Evolutionary conservation across 1,139 yeast genomes (phyloP).

Genomic region (Arxiozyma bovina): DNA sequence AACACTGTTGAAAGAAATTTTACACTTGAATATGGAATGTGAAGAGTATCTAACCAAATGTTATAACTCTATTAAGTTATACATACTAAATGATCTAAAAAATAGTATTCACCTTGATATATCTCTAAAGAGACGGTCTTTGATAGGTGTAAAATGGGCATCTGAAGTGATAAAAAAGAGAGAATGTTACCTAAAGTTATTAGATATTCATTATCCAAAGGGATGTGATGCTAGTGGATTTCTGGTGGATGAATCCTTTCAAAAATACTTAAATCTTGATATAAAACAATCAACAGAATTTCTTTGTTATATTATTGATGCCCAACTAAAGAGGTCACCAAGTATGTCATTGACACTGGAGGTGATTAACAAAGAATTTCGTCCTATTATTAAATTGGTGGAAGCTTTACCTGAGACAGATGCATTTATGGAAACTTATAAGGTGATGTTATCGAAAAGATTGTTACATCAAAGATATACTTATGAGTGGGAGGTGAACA

Average conservation of each 20-base stretch:
- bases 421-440: conserved; percentile 76
- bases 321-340: conserved; percentile 30
- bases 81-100: conserved; percentile 39
- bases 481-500: conserved; percentile 58
- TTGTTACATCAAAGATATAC: conserved; percentile 51
- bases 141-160: neutral
- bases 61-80: conserved; percentile 38
- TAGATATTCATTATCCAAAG: neutral
- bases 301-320: conserved; percentile 66
- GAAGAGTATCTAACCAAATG: conserved; percentile 7
- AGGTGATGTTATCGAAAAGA: conserved; percentile 82
- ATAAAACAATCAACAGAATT: conserved; percentile 55
- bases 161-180: neutral
- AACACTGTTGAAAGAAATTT: conserved; percentile 13
- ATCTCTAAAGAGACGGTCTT: neutral
- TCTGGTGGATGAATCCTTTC: conserved; percentile 53
- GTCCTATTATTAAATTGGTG: neutral
- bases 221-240: conserved; percentile 22
- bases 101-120: neutral
- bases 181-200: neutral
- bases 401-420: conserved; percentile 66
- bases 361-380: neutral
- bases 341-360: neutral
- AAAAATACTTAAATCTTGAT: conserved; percentile 52
- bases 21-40: conserved; percentile 7